Conservation (phyloP, 1,284 basidiomycete species). For the Apiotrichum gamsii region DNA sequence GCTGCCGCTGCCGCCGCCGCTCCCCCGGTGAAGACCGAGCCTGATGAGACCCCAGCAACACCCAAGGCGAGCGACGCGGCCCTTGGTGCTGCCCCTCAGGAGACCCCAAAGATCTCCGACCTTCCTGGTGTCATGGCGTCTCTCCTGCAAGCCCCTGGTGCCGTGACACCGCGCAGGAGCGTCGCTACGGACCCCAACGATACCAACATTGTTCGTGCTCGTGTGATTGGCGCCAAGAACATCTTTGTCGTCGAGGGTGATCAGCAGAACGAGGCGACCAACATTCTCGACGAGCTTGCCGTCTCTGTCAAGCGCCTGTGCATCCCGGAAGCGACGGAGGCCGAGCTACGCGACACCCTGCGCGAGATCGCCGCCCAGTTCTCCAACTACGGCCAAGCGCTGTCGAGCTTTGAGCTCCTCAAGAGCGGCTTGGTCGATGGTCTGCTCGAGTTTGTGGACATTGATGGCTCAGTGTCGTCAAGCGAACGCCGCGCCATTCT, state of each 20-base stretch:
- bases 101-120: conserved; percentile 17
- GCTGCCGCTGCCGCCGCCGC: not conserved
- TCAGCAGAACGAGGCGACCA: conserved; percentile 58
- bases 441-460: conserved; percentile 73
- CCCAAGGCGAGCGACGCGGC: not conserved
- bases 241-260: conserved; percentile 52
- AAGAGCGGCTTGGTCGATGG: conserved; percentile 89
- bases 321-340: conserved; percentile 53
- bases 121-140: conserved; percentile 32
- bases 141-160: conserved; percentile 40
- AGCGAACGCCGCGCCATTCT: conserved; percentile 62
- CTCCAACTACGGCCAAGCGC: conserved; percentile 59
- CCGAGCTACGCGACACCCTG: conserved; percentile 58
- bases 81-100: conserved; percentile 23
- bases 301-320: conserved; percentile 60
- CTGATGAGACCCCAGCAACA: conserved; percentile 13
- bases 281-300: conserved; percentile 53
- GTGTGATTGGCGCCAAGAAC: conserved; percentile 73
- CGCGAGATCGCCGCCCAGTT: conserved; percentile 72
- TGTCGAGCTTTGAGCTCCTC: conserved; percentile 92
- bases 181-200: conserved; percentile 65
- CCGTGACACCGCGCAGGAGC: conserved; percentile 49
- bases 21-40: conserved; percentile 2
- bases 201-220: conserved; percentile 77
- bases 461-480: conserved; percentile 50